phyloP scores from a whole-genome alignment of 257 asterid genomes.

The Striga asiatica region DNA sequence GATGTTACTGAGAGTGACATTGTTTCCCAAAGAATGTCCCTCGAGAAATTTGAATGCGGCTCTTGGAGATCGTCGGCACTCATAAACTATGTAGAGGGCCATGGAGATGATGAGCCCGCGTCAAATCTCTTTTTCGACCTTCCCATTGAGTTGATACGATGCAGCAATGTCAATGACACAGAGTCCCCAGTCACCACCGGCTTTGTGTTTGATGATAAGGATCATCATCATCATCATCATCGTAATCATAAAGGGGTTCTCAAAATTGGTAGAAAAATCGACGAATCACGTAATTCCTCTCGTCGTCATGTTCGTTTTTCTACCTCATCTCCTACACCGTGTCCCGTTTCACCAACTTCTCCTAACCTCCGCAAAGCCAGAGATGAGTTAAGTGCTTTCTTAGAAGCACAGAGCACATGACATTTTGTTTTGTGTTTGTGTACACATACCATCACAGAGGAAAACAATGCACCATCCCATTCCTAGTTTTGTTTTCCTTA shows the following conservation, averaged over 20 bases:
- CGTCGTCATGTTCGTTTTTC: slow-evolving; percentile 68
- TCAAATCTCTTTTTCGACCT: slow-evolving; percentile 64
- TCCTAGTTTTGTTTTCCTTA: too few species aligned
- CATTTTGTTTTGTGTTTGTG: too few species aligned
- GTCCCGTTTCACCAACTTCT: slow-evolving; percentile 27
- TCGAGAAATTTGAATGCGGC: slow-evolving; percentile 80
- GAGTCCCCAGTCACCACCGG: slow-evolving; percentile 54
- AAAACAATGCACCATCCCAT: too few species aligned
- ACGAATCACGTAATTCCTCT: slow-evolving; percentile 21
- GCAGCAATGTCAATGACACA: slow-evolving; percentile 33
- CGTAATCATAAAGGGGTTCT: slow-evolving; percentile 46
- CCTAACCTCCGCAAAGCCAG: slow-evolving; percentile 40
- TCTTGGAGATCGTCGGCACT: slow-evolving; percentile 64
- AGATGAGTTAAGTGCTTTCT: slow-evolving; percentile 53
- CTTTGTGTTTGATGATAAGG: slow-evolving; percentile 44
- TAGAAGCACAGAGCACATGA: slow-evolving; percentile 57
- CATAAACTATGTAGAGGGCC: slow-evolving; percentile 24
- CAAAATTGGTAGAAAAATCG: slow-evolving; percentile 25
- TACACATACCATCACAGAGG: too few species aligned
- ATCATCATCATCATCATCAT: neutral
- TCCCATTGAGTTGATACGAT: slow-evolving; percentile 65
- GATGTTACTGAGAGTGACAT: slow-evolving; percentile 3
- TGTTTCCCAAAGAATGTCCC: slow-evolving; percentile 52
- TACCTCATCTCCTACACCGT: slow-evolving; percentile 29
- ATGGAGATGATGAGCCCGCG: slow-evolving; percentile 14